Conservation (phyloP, 495 filamentous ascomycete genomes). For the Friedmanniomyces endolithicus region DNA sequence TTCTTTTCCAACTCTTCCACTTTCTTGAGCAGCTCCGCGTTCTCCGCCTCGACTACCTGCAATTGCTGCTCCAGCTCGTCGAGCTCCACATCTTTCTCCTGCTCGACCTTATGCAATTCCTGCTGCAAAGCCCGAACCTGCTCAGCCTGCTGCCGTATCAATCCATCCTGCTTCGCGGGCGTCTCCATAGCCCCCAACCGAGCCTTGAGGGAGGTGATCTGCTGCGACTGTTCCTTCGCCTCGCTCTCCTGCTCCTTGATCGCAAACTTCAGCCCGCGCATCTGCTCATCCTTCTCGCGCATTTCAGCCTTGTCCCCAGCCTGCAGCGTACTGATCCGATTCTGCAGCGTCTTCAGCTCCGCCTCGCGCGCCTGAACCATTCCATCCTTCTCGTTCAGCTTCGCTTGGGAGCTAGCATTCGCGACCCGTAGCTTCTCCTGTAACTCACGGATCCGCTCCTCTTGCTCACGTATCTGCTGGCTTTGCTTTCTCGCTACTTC, state of each 20-base stretch:
- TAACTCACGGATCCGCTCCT: constrained; percentile 16
- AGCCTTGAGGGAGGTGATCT: constrained; percentile 12
- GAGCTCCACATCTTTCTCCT: constrained; percentile 18
- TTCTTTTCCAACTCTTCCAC: constrained; percentile 9
- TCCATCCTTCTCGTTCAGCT: constrained; percentile 20
- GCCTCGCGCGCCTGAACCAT: constrained; percentile 14
- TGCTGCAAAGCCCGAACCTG: constrained; percentile 15
- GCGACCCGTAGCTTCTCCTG: constrained; percentile 20
- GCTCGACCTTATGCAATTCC: constrained; percentile 12
- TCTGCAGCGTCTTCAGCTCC: constrained; percentile 18
- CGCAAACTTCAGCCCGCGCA: constrained; percentile 17
- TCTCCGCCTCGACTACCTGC: constrained; percentile 8
- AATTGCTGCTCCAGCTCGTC: constrained; percentile 21
- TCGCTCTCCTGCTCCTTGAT: constrained; percentile 10
- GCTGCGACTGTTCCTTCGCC: constrained; percentile 16
- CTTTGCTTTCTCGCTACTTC: constrained; percentile 13
- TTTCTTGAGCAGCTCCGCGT: constrained; percentile 10
- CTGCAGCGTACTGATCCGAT: constrained; percentile 12
- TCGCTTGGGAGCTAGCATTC: constrained; percentile 10
- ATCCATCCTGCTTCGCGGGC: constrained; percentile 18
- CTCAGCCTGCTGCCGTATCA: constrained; percentile 19
- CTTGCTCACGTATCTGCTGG: constrained; percentile 15
- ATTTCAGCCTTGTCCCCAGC: constrained; percentile 13
- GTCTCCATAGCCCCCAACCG: constrained; percentile 22
- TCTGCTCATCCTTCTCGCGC: constrained; percentile 14